These are phyloP conservation scores for Rubus parviflorus DNA, from an alignment of 306 rosid genomes.

Conservation along the genomic window DNA sequence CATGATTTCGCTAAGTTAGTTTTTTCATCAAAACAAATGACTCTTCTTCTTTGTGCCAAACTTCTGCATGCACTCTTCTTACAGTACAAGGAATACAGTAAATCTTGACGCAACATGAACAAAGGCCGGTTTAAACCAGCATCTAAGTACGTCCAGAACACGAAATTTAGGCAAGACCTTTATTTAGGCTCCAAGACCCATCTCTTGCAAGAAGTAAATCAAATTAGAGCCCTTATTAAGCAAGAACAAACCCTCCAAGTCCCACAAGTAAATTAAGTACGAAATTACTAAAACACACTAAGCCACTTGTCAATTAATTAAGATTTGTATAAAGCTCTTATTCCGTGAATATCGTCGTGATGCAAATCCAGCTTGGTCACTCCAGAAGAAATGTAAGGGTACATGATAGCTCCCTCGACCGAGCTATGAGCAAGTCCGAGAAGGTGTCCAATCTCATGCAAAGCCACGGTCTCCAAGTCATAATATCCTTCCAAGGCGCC, in stretches of 20 bases:
- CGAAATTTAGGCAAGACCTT: not conserved
- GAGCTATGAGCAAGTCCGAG: constrained; percentile 32
- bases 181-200: not conserved
- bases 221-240: not conserved
- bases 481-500: not conserved
- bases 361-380: constrained; percentile 4
- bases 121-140: not conserved
- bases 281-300: not conserved
- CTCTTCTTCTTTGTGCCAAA: not conserved
- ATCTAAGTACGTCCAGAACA: not conserved
- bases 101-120: not conserved
- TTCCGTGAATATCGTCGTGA: constrained; percentile 28
- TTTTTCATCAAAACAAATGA: not conserved
- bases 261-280: not conserved
- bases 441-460: constrained; percentile 38
- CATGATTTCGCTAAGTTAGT: not conserved
- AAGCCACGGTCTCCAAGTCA: constrained; percentile 16
- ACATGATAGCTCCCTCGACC: constrained; percentile 18
- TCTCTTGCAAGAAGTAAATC: too few species aligned
- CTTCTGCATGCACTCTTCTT: not conserved
- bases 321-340: constrained; percentile 17
- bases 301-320: not conserved
- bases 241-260: not conserved
- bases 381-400: constrained; percentile 5
- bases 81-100: not conserved